These are phyloP conservation scores for Lactifluus pinguis DNA, from an alignment of 768 basidiomycete species.

Conservation along the genomic window DNA sequence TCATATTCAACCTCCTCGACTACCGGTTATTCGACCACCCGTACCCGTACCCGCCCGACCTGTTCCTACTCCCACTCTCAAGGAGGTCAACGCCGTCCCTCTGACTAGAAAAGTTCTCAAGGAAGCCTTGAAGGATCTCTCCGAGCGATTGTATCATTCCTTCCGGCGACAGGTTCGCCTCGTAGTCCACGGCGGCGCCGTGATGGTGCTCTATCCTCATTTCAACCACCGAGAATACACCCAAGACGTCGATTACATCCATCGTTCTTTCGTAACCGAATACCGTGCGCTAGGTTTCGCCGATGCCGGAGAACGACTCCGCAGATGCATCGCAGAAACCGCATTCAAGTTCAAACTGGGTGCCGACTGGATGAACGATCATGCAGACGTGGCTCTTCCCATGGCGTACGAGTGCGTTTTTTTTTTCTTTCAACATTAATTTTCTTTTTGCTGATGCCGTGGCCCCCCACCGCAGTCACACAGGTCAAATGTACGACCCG, in stretches of 20 bases:
- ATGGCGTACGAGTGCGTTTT: conserved; percentile 52
- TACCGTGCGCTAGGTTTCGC: conserved; percentile 38
- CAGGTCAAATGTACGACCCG: conserved; percentile 40
- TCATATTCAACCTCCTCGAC: background rate
- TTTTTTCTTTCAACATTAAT: conserved; percentile 5
- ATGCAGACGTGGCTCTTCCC: conserved; percentile 63
- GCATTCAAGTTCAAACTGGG: conserved; percentile 44
- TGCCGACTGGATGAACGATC: conserved; percentile 70
- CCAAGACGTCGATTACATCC: conserved; percentile 59
- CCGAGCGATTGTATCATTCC: conserved; percentile 34
- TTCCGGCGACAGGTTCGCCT: conserved; percentile 50
- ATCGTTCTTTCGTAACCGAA: conserved; percentile 50
- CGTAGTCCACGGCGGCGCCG: conserved; percentile 64
- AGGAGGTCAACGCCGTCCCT: conserved; percentile 7
- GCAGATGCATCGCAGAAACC: conserved; percentile 46
- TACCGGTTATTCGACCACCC: too few species aligned
- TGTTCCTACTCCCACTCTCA: background rate
- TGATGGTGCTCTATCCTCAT: conserved; percentile 57
- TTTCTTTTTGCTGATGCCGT: background rate
- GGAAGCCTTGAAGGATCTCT: conserved; percentile 30
- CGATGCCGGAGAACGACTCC: conserved; percentile 48
- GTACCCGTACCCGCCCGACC: too few species aligned
- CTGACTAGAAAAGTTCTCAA: conserved; percentile 2
- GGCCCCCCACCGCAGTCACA: conserved; percentile 9
- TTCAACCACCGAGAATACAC: conserved; percentile 42